These are phyloP conservation scores for Boletus rubropictus DNA, from an alignment of 768 basidiomycete genomes.

Conservation along the genomic window DNA sequence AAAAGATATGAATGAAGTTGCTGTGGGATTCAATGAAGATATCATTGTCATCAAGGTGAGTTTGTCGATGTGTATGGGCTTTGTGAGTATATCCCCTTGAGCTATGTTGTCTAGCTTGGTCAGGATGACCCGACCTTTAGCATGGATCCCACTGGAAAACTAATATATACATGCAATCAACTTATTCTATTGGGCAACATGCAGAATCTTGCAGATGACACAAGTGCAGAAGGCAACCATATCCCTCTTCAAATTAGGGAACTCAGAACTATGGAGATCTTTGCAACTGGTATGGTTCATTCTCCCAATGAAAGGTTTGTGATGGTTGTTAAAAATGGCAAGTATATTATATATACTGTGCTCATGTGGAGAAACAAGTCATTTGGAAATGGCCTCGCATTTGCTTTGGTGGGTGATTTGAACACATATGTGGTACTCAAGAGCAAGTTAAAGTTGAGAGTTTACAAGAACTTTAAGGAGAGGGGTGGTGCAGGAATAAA, in stretches of 20 bases:
- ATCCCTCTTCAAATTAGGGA: slow-evolving; percentile 79
- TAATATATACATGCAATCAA: slow-evolving; percentile 90
- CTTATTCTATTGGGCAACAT: slow-evolving; percentile 86
- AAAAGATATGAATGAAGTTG: slow-evolving; percentile 84
- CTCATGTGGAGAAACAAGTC: slow-evolving; percentile 98
- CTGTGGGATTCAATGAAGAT: slow-evolving; percentile 95
- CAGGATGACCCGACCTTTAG: slow-evolving; percentile 93
- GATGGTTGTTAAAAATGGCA: slow-evolving; percentile 94
- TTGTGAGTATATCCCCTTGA: not conserved
- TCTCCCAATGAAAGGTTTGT: slow-evolving; percentile 97
- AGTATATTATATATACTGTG: slow-evolving; percentile 97
- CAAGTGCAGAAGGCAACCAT: slow-evolving; percentile 71
- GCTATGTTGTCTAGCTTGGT: slow-evolving; percentile 56
- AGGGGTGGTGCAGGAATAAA: slow-evolving; percentile 63
- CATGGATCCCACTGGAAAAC: slow-evolving; percentile 93
- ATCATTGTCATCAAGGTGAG: slow-evolving; percentile 86
- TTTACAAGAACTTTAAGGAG: slow-evolving; percentile 95
- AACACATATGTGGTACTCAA: slow-evolving; percentile 97
- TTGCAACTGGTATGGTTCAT: slow-evolving; percentile 77
- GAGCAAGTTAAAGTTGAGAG: slow-evolving; percentile 70
- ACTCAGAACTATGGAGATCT: slow-evolving; percentile 93
- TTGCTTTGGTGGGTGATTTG: slow-evolving; percentile 94
- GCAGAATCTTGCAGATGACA: slow-evolving; percentile 48
- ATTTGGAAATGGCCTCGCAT: slow-evolving; percentile 86
- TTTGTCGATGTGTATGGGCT: not conserved